These are phyloP conservation scores for Lepraria neglecta DNA, from an alignment of 495 filamentous ascomycete species.

Conservation along the genomic window DNA sequence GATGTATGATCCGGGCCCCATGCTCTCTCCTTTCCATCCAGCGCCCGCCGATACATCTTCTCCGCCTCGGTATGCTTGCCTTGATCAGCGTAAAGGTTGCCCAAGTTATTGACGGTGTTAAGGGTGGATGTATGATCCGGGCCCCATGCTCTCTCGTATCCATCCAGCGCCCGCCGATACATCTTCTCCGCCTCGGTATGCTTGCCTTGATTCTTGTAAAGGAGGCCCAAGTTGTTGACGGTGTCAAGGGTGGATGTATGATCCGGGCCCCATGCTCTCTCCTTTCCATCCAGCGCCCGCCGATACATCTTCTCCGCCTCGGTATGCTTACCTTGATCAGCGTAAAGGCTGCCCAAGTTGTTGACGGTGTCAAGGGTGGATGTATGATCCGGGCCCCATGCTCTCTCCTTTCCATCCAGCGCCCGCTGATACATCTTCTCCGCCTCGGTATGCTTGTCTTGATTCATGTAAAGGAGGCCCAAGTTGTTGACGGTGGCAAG, in stretches of 20 bases:
- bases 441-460: constrained; percentile 32
- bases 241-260: constrained; percentile 16
- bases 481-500: constrained; percentile 32
- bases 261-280: constrained; percentile 14
- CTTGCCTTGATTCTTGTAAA: constrained; percentile 36
- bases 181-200: constrained; percentile 20
- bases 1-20: constrained; percentile 34
- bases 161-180: constrained; percentile 32
- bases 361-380: constrained; percentile 25
- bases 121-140: constrained; percentile 38
- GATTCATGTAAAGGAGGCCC: constrained; percentile 31
- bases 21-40: constrained; percentile 35
- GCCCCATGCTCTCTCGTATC: constrained; percentile 34
- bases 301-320: constrained; percentile 7
- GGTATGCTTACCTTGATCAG: neutral
- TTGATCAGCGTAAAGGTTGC: constrained; percentile 28
- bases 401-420: constrained; percentile 18
- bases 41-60: constrained; percentile 35
- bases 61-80: constrained; percentile 32
- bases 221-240: constrained; percentile 35
- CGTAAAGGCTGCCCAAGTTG: constrained; percentile 20
- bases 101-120: constrained; percentile 1
- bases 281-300: constrained; percentile 15
- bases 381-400: constrained; percentile 1
- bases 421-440: neutral